Percentiles rank a stretch among this genome's conserved stretches.
Evolutionary conservation across 371 early-diverging fungal species (phyloP).

Genomic region (Blyttiomyces sp.): DNA sequence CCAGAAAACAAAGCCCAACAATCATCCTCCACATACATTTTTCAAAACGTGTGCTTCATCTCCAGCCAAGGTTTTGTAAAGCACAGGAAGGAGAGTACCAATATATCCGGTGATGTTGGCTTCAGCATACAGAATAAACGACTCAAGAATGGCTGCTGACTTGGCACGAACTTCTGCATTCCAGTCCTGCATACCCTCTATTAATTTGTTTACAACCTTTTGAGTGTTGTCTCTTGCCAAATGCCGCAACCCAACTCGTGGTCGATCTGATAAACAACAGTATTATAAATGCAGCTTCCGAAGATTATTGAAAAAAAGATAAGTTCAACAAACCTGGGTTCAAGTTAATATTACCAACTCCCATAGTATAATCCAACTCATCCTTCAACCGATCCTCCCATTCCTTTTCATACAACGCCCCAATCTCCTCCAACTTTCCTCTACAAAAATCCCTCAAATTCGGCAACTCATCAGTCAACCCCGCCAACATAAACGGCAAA

Average conservation of each 20-base stretch:
- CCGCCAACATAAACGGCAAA: slow-evolving; percentile 39
- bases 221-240: slow-evolving; percentile 48
- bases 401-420: slow-evolving; percentile 46
- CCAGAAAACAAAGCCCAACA: background rate
- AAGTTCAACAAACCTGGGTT: background rate
- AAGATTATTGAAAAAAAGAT: slow-evolving; percentile 4
- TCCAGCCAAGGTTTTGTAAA: slow-evolving; percentile 36
- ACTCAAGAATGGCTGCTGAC: slow-evolving; percentile 31
- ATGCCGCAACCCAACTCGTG: slow-evolving; percentile 45
- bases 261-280: slow-evolving; percentile 24
- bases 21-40: slow-evolving; percentile 13
- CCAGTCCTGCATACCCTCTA: slow-evolving; percentile 54
- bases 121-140: slow-evolving; percentile 36
- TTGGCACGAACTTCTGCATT: slow-evolving; percentile 35
- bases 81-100: slow-evolving; percentile 35
- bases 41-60: slow-evolving; percentile 40
- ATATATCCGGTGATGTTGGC: slow-evolving; percentile 49
- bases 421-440: slow-evolving; percentile 32
- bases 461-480: slow-evolving; percentile 41
- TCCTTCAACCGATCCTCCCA: slow-evolving; percentile 50
- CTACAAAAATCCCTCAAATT: slow-evolving; percentile 18
- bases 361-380: slow-evolving; percentile 42
- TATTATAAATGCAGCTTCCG: too few species aligned
- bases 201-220: slow-evolving; percentile 52
- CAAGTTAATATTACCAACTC: slow-evolving; percentile 11